Evolutionary conservation across 169 alveolate genomes (phyloP).

Genomic region (Eimeria necatrix): DNA sequence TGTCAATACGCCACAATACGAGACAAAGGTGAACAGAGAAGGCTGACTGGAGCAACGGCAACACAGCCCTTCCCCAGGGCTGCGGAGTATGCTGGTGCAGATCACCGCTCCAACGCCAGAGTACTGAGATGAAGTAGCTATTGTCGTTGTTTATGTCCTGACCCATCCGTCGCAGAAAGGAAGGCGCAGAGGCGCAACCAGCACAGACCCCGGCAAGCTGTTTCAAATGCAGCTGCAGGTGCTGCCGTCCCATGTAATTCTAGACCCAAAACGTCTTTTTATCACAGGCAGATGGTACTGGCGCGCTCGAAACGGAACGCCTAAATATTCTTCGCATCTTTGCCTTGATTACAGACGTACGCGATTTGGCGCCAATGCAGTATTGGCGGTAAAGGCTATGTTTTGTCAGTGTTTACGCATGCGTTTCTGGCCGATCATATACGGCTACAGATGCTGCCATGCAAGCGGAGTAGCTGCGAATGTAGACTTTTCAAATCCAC

Average conservation of each 20-base stretch:
- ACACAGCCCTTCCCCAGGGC: no score
- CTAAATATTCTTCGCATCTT: not conserved
- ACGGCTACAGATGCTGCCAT: not conserved
- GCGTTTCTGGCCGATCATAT: not conserved
- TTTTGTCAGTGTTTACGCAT: conserved; percentile 36
- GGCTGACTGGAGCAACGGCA: no score
- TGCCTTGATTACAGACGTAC: not conserved
- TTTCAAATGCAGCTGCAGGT: not conserved
- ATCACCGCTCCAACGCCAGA: not conserved
- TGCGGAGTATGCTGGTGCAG: not conserved
- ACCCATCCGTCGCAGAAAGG: not conserved
- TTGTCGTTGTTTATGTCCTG: not conserved
- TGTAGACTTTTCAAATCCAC: not conserved
- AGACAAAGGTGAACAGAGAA: no score
- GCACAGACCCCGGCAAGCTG: not conserved
- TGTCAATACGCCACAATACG: no score
- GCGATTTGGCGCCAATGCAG: not conserved
- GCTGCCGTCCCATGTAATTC: no score
- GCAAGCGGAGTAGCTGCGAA: not conserved
- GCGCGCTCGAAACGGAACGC: no score
- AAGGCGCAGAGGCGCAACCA: not conserved
- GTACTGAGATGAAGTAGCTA: conserved; percentile 9
- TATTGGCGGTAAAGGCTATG: not conserved
- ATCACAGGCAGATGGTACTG: no score
- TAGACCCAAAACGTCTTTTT: no score